phyloP scores from a whole-genome alignment of 305 asterid genomes.

The Solanum chacoense region DNA sequence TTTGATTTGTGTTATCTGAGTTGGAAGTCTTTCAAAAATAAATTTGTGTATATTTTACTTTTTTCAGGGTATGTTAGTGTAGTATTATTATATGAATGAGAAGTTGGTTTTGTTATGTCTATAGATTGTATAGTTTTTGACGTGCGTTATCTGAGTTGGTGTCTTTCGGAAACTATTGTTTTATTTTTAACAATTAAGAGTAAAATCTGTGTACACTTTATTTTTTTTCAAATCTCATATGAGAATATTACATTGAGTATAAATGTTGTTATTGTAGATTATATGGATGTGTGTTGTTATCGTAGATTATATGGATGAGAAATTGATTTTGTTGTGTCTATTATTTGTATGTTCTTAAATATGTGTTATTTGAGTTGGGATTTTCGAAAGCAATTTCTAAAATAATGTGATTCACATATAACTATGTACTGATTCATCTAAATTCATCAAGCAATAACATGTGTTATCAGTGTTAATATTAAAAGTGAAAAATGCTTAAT shows the following conservation, averaged over 20 bases:
- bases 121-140: background rate
- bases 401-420: background rate
- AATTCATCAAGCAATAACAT: background rate
- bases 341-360: too few relatives aligned
- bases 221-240: too few relatives aligned
- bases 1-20: background rate
- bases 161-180: accelerated
- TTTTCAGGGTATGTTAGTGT: background rate
- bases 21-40: background rate
- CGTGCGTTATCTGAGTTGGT: too few relatives aligned
- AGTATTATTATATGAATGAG: background rate
- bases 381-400: background rate
- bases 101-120: background rate
- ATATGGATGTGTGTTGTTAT: background rate
- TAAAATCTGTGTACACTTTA: too few relatives aligned
- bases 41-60: background rate
- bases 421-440: background rate
- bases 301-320: background rate
- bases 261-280: background rate
- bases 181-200: accelerated
- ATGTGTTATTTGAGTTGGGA: too few relatives aligned
- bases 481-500: background rate
- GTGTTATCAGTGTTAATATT: background rate
- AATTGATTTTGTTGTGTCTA: background rate
- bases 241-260: background rate